Percentiles rank a stretch among this genome's conserved stretches.
Conservation (phyloP, 2,329 filamentous ascomycete species). For the Fusarium bulbicola region DNA sequence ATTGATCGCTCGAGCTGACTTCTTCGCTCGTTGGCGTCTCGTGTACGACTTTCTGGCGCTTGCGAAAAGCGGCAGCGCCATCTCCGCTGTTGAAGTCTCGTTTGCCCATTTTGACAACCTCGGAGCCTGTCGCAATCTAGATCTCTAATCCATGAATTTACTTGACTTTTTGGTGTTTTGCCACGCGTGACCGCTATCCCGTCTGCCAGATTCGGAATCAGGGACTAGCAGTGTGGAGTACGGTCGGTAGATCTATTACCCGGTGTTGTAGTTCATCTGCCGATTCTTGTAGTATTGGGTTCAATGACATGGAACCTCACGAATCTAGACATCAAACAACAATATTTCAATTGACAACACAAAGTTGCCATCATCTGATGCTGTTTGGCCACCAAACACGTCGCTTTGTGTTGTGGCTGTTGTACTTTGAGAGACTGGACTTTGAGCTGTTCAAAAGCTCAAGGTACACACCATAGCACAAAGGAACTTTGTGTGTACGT, state of each 20-base stretch:
- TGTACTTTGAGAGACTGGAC: background rate
- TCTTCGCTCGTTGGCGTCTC: slow-evolving; percentile 68
- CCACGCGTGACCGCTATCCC: slow-evolving; percentile 45
- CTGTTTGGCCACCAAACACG: background rate
- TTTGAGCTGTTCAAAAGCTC: background rate
- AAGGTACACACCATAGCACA: background rate
- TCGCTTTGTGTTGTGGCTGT: background rate
- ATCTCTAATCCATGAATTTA: slow-evolving; percentile 29
- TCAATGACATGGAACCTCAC: background rate
- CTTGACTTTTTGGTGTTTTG: slow-evolving; percentile 51
- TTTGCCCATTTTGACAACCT: slow-evolving; percentile 55
- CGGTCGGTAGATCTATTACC: slow-evolving; percentile 28
- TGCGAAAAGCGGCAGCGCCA: slow-evolving; percentile 54
- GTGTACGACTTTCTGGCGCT: slow-evolving; percentile 66
- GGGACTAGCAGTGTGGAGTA: background rate
- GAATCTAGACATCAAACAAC: background rate
- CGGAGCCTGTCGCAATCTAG: slow-evolving; percentile 30
- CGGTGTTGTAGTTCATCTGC: background rate
- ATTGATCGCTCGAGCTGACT: slow-evolving; percentile 70
- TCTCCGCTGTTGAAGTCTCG: slow-evolving; percentile 52
- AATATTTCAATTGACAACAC: background rate
- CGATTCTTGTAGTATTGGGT: background rate
- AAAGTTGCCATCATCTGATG: background rate
- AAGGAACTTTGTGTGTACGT: background rate
- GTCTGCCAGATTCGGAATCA: slow-evolving; percentile 34